phyloP scores from a whole-genome alignment of 768 basidiomycete species.

The Steccherinum ochraceum region DNA sequence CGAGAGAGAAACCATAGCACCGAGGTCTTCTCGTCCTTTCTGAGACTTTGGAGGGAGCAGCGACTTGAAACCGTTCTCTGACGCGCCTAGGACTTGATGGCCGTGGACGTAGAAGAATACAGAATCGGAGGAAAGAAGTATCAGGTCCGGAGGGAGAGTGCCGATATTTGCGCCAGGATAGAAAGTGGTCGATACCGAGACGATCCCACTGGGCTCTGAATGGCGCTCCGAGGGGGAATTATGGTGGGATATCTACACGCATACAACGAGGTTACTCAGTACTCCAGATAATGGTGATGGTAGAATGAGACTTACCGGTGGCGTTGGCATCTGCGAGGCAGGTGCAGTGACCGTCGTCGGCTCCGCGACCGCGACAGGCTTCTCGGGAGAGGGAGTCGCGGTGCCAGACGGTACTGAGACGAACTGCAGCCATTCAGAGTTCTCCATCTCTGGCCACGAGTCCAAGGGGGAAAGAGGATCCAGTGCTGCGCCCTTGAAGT shows the following conservation, averaged over 20 bases:
- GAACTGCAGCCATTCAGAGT: slow-evolving; percentile 23
- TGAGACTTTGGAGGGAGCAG: slow-evolving; percentile 42
- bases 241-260: slow-evolving; percentile 8
- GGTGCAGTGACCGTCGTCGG: slow-evolving; percentile 4
- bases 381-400: slow-evolving; percentile 8
- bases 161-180: slow-evolving; percentile 59
- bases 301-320: slow-evolving; percentile 14
- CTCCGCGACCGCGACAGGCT: slow-evolving; percentile 11
- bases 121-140: slow-evolving; percentile 64
- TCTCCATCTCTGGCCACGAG: slow-evolving; percentile 11
- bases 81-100: slow-evolving; percentile 48
- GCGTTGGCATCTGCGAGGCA: slow-evolving; percentile 15
- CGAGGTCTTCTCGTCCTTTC: slow-evolving; percentile 33
- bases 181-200: slow-evolving; percentile 82
- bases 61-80: slow-evolving; percentile 57
- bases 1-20: slow-evolving; percentile 51
- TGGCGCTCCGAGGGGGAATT: slow-evolving; percentile 8
- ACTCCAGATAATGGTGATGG: too few relatives aligned
- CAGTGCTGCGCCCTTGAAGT: too few relatives aligned
- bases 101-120: slow-evolving; percentile 84
- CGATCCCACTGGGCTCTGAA: slow-evolving; percentile 30
- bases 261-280: too few relatives aligned
- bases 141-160: slow-evolving; percentile 50
- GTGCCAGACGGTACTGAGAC: slow-evolving; percentile 14
- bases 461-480: background rate